Evolutionary conservation across 2,329 filamentous ascomycete genomes (phyloP), one percentile per base, ranked within the genome.

Genomic region (Ophiocordyceps polyrhachis-furcata): DNA sequence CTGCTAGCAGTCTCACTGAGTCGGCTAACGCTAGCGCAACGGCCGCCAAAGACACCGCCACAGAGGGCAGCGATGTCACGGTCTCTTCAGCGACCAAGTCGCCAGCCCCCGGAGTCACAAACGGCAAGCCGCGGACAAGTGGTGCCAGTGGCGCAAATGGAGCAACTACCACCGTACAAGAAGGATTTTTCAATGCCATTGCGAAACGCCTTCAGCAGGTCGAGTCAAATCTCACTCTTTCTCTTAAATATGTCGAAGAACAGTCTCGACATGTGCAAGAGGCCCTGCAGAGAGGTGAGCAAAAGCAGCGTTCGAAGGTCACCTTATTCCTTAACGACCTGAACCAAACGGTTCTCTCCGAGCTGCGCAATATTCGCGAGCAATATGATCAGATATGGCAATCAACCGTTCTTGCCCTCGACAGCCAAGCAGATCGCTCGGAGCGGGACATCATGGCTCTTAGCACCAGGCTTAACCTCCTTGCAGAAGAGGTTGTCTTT

Each of bases 301-400:
- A 87, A 53, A 79, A 82, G 45, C 91, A 96, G 58, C 67, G 93
- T 15, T 68, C 74, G n/a, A 91, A 89, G 56, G 85, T 89, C 1
- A 79, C 82, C 20, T 69, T 71, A 2, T 95, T 95, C 56, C 70
- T 96, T 14, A 77, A 86, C 48, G 76, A 77, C 35, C 70, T 98
- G n/a, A 98, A 98, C 59, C 71, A 69, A 42, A 95, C 88, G 0
- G 86, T 96, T 1, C 71, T 93, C 37, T 71, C 75, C 15, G 91
- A 98, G 59, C 68, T 94, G 32, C 76, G 76, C 49, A 76, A 73
- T 43, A 81, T 91, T 49, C 76, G 85, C 44, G 76, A 80, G 47
- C 83, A 95, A 58, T 96, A 96, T 60, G 89, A 96, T 57, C 85
- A 95, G 56, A 79, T 96, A 13, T 96, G 89, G 88, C 88, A 94